These are phyloP conservation scores for Plasmodium fragile DNA, from an alignment of 169 alveolate genomes.

Conservation along the genomic window DNA sequence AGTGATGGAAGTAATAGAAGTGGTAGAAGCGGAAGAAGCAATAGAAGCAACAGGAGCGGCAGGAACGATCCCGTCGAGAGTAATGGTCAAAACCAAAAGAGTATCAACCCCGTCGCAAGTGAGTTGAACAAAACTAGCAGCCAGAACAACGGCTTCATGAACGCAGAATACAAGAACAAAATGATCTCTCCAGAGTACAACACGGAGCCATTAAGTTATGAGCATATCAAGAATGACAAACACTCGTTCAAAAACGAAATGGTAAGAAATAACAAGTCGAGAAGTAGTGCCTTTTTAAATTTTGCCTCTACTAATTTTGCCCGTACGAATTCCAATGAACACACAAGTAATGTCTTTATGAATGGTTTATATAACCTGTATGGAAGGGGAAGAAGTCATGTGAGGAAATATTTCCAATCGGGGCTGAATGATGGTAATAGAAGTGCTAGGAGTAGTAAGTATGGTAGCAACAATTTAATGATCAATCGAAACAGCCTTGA, in stretches of 20 bases:
- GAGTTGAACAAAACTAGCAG: background rate
- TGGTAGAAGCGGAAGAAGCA: background rate
- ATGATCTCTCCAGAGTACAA: background rate
- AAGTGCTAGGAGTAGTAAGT: background rate
- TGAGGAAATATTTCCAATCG: slow-evolving; percentile 4
- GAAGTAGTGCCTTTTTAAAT: background rate
- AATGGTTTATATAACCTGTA: background rate
- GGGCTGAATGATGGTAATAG: background rate
- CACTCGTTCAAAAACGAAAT: slow-evolving; percentile 8
- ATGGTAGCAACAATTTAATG: background rate
- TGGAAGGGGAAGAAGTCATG: background rate
- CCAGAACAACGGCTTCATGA: background rate
- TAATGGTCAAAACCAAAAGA: background rate
- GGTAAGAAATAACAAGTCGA: background rate
- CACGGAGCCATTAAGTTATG: background rate
- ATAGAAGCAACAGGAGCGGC: background rate
- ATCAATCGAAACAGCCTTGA: background rate
- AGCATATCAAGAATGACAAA: slow-evolving; percentile 27
- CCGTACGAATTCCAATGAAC: slow-evolving; percentile 3
- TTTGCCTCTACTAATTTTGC: slow-evolving; percentile 19
- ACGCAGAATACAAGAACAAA: background rate
- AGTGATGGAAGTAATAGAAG: background rate
- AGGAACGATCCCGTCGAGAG: background rate
- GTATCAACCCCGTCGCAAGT: background rate
- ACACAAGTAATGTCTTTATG: background rate